These are phyloP conservation scores for Wallacemonas sp. DNA, from an alignment of 208 protist genomes.

Conservation along the genomic window DNA sequence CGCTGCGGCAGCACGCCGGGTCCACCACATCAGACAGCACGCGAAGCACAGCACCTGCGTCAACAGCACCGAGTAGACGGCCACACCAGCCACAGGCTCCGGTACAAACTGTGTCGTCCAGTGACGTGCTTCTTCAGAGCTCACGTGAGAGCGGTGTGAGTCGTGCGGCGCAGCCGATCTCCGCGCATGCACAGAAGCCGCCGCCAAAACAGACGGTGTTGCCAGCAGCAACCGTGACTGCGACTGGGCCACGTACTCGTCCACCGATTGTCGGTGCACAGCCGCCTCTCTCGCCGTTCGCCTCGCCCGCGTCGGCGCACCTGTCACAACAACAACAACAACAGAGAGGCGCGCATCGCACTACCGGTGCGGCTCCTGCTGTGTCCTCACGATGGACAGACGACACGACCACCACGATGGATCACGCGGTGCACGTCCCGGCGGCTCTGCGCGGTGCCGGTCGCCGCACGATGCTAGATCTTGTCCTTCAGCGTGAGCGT, in stretches of 20 bases:
- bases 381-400: too few species aligned
- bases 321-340: background rate
- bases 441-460: constrained; percentile 47
- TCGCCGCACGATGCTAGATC: constrained; percentile 81
- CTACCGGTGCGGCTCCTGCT: background rate
- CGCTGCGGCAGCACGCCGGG: background rate
- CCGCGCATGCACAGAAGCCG: background rate
- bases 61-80: too few species aligned
- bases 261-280: background rate
- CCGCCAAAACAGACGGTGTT: background rate
- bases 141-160: too few species aligned
- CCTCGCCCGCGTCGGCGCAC: background rate
- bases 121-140: too few species aligned
- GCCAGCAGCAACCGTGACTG: background rate
- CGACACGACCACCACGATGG: constrained; percentile 49
- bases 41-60: too few species aligned
- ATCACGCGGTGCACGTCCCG: constrained; percentile 56
- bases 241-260: background rate
- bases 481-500: constrained; percentile 25
- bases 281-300: background rate
- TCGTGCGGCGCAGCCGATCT: too few species aligned
- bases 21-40: too few species aligned
- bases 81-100: too few species aligned
- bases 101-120: too few species aligned
- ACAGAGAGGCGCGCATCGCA: background rate